Percentiles rank a stretch among this genome's conserved stretches.
Conservation (phyloP, 495 filamentous ascomycete genomes). For the Aspergillus biplanus region DNA sequence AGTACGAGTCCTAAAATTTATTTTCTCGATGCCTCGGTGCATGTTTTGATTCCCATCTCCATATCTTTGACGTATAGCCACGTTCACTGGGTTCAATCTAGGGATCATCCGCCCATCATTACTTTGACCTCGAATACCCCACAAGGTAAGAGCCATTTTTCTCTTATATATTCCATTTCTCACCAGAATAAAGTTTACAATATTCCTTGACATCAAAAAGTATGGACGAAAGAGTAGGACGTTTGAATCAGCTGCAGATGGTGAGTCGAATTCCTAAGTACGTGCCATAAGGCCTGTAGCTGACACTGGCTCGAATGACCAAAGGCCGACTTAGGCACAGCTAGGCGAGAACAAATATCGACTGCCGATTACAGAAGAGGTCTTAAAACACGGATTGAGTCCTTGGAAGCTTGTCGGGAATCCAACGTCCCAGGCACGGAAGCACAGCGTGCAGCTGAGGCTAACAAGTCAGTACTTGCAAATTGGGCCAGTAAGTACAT, state of each 20-base stretch:
- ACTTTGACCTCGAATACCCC: no score
- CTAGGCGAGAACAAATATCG: conserved; percentile 38
- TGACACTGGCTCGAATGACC: conserved; percentile 1
- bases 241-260: conserved; percentile 36
- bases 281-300: not conserved
- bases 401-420: conserved; percentile 28
- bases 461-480: conserved; percentile 24
- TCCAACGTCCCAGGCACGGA: conserved; percentile 30
- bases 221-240: conserved; percentile 23
- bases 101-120: no score
- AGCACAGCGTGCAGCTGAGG: conserved; percentile 25
- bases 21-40: no score
- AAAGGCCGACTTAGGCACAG: conserved; percentile 42
- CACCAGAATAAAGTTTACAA: no score
- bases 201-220: not conserved
- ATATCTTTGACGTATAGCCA: no score
- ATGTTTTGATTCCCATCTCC: no score
- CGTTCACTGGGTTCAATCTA: no score
- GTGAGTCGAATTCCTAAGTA: conserved; percentile 18
- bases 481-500: conserved; percentile 38
- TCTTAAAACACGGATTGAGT: conserved; percentile 16
- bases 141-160: no score
- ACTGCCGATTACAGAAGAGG: conserved; percentile 27
- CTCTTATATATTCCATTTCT: no score
- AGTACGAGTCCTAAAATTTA: no score